Conservation (phyloP, 108 stramenopile species). For the Pseudonitzschia delicatissima region DNA sequence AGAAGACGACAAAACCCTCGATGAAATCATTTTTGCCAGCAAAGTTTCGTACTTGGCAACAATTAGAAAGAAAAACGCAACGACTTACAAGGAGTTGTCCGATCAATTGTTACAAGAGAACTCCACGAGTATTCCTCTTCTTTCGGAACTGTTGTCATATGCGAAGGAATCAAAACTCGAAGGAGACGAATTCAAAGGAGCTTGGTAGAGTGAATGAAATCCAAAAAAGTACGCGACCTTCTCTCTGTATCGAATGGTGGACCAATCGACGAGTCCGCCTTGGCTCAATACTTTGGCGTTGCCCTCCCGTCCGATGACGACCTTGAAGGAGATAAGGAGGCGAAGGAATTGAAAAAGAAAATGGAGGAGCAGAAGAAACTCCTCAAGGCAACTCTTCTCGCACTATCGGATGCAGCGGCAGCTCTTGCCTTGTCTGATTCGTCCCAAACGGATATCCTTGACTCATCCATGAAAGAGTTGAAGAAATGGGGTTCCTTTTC, state of each 20-base stretch:
- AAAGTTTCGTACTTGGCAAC: conserved; percentile 22
- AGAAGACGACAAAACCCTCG: conserved; percentile 19
- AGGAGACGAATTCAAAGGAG: conserved; percentile 11
- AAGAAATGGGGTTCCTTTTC: conserved; percentile 9
- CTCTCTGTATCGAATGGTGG: conserved; percentile 23
- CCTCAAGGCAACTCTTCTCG: conserved; percentile 16
- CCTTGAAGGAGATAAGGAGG: conserved; percentile 15
- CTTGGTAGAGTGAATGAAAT: conserved; percentile 19
- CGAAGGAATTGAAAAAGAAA: conserved; percentile 24
- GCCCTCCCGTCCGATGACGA: conserved; percentile 34
- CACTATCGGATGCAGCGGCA: conserved; percentile 1
- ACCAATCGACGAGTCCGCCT: conserved; percentile 24
- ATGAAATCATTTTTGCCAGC: conserved; percentile 27
- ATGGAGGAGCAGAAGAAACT: conserved; percentile 35
- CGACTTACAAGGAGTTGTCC: conserved; percentile 22
- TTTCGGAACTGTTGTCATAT: conserved; percentile 30
- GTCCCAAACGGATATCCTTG: background rate
- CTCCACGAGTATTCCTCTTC: conserved; percentile 23
- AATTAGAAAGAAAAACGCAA: conserved; percentile 20
- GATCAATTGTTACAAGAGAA: conserved; percentile 24
- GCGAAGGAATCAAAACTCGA: conserved; percentile 24
- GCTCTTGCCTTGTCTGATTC: background rate
- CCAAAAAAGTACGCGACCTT: conserved; percentile 19
- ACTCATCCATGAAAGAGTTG: conserved; percentile 10
- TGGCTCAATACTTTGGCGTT: conserved; percentile 36